Percentiles rank a stretch among this genome's conserved stretches.
Conservation (phyloP, 148 eudicot species). For the Beta vulgaris region DNA sequence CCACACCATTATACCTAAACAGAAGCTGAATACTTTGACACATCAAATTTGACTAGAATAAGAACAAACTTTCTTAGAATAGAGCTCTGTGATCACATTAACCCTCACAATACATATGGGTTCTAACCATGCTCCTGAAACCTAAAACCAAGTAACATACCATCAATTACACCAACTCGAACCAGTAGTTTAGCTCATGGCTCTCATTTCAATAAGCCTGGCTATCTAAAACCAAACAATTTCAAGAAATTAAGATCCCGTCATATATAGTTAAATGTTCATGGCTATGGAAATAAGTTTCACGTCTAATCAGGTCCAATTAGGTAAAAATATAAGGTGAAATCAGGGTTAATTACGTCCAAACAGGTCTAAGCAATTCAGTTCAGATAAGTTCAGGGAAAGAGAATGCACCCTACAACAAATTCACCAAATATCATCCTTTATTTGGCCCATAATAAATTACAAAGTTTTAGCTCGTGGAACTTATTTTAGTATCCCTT, state of each 20-base stretch:
- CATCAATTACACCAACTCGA: neutral
- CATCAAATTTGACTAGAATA: too few species aligned
- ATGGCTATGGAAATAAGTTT: too few species aligned
- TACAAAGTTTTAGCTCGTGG: neutral
- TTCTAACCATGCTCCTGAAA: neutral
- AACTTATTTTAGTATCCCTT: too few species aligned
- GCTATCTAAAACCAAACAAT: neutral
- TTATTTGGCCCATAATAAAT: neutral
- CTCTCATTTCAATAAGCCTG: neutral
- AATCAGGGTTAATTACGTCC: too few species aligned
- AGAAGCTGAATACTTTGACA: too few species aligned
- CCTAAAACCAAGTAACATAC: neutral
- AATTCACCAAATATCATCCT: too few species aligned
- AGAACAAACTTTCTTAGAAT: too few species aligned
- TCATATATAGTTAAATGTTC: neutral
- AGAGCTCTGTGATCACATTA: neutral
- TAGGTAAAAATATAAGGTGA: too few species aligned
- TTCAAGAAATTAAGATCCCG: neutral
- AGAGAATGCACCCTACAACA: too few species aligned
- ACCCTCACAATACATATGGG: neutral
- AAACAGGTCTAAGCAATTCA: too few species aligned
- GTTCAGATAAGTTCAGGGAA: too few species aligned
- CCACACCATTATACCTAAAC: neutral
- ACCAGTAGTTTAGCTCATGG: neutral
- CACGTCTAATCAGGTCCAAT: too few species aligned